Evolutionary conservation across 2,329 filamentous ascomycete species (phyloP).

Genomic region (Geosmithia flava): DNA sequence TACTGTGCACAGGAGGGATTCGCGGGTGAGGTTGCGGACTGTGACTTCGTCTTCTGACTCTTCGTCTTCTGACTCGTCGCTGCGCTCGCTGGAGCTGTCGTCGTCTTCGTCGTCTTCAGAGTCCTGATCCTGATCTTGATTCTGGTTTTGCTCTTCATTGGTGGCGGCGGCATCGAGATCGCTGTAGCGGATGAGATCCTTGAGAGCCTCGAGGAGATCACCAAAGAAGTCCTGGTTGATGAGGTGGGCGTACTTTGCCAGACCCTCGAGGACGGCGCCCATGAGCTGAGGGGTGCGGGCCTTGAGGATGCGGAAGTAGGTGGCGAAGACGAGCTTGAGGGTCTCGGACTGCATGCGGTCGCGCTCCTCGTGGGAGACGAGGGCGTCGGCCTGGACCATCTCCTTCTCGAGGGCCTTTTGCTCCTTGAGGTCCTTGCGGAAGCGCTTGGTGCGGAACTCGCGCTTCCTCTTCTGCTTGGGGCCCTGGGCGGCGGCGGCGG

Average conservation of each 20-base stretch:
- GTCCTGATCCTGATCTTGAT: constrained; percentile 24
- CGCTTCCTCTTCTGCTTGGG: constrained; percentile 59
- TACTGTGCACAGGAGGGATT: constrained; percentile 85
- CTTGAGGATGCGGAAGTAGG: constrained; percentile 92
- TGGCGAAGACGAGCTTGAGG: constrained; percentile 86
- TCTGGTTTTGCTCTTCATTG: constrained; percentile 27
- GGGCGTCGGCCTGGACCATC: constrained; percentile 82
- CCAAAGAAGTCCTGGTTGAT: constrained; percentile 99
- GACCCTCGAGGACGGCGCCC: constrained; percentile 91
- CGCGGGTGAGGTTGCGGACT: constrained; percentile 65
- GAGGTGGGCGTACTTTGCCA: constrained; percentile 87
- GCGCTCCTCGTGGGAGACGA: constrained; percentile 82
- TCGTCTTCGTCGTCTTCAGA: constrained; percentile 23
- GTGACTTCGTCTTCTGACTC: constrained; percentile 15
- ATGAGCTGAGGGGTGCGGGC: constrained; percentile 70
- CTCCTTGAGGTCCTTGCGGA: constrained; percentile 74
- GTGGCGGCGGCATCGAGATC: constrained; percentile 35
- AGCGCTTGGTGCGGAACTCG: constrained; percentile 79
- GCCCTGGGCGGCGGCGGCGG: constrained; percentile 4
- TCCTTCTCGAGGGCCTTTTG: constrained; percentile 84
- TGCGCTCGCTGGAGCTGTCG: constrained; percentile 39
- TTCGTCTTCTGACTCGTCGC: constrained; percentile 27
- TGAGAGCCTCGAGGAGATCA: constrained; percentile 84
- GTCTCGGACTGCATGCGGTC: constrained; percentile 94
- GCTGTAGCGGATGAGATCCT: constrained; percentile 77